Evolutionary conservation across 257 asterid species (phyloP).

Genomic region (Solanum chilense): DNA sequence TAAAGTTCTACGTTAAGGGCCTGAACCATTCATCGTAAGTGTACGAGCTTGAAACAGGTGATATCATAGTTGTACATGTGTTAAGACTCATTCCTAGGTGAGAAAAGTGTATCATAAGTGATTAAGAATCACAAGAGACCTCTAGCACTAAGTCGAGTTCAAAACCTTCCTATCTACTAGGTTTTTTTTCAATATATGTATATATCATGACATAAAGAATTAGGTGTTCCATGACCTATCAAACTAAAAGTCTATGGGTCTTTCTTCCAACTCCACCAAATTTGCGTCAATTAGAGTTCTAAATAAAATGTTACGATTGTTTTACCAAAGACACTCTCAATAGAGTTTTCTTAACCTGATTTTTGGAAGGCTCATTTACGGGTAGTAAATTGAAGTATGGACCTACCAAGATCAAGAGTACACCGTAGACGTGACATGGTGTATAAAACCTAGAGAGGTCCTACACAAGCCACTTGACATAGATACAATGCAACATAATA

Average conservation of each 20-base stretch:
- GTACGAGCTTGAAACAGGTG: not conserved
- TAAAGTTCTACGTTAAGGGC: not conserved
- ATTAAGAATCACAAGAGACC: not conserved
- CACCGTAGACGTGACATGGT: not conserved
- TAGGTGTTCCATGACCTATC: not conserved
- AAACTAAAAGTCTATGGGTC: not conserved
- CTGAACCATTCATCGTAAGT: not conserved
- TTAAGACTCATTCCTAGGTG: not conserved
- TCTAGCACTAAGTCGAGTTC: not conserved
- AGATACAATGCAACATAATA: not conserved
- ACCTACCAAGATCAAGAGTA: not conserved
- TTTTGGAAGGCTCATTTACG: not conserved
- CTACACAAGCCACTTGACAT: not conserved
- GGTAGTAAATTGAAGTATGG: not conserved
- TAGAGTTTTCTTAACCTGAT: not conserved
- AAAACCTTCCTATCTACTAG: not conserved
- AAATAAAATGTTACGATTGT: no score
- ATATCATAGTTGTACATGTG: not conserved
- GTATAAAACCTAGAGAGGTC: not conserved
- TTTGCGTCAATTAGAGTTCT: not conserved
- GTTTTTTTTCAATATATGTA: no score
- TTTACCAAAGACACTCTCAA: not conserved
- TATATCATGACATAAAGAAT: not conserved
- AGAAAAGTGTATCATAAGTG: not conserved
- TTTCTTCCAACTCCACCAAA: not conserved